phyloP scores from a whole-genome alignment of 192 early-diverging fungal species.

The Obelidium mucronatum region DNA sequence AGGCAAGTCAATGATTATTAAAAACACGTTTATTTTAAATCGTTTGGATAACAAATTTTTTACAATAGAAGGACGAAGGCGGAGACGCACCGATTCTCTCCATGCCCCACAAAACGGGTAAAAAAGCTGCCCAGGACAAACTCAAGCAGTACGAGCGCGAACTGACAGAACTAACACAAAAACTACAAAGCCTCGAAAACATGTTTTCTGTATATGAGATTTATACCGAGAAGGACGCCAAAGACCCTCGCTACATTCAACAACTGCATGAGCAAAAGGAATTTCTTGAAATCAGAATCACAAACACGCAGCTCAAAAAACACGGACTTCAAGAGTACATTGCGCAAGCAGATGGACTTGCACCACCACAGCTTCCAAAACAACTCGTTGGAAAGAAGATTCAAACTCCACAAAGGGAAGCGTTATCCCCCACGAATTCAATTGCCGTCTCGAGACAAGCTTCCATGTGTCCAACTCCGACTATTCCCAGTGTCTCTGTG shows the following conservation, averaged over 20 bases:
- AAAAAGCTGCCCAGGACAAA: conserved; percentile 15
- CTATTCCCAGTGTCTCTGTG: neutral
- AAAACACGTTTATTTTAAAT: no score
- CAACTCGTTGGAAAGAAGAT: neutral
- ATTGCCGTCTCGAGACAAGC: neutral
- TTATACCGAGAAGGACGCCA: neutral
- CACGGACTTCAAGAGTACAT: conserved; percentile 5
- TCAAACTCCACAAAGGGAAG: neutral
- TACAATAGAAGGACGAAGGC: conserved; percentile 21
- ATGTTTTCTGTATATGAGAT: conserved; percentile 2
- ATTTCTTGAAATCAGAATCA: conserved; percentile 3
- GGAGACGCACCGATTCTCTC: neutral
- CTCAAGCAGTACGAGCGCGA: conserved; percentile 12
- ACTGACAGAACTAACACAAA: neutral
- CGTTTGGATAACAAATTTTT: no score
- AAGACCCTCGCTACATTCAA: neutral
- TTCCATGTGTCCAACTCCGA: neutral
- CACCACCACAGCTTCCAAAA: neutral
- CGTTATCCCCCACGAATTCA: no score
- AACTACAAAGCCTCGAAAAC: conserved; percentile 6
- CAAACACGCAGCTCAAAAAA: neutral
- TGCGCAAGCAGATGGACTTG: conserved; percentile 17
- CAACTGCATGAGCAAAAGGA: neutral
- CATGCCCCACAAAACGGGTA: conserved; percentile 11
- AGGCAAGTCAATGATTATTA: no score